Conservation (phyloP, 2,329 filamentous ascomycete genomes). For the Fusarium sp. region DNA sequence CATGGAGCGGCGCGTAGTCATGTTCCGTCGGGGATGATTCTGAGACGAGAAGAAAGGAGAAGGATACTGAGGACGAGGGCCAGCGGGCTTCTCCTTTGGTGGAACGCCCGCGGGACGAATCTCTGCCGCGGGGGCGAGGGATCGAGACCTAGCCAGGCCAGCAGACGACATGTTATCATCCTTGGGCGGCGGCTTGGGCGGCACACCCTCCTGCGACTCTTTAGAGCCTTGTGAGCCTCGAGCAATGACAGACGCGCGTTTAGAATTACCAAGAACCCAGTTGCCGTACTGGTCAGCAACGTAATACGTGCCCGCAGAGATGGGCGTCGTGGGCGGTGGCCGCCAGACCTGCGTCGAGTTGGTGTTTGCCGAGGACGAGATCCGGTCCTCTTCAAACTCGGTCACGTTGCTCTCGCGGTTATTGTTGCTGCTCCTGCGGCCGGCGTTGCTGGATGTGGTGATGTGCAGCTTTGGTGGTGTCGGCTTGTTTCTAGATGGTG, state of each 20-base stretch:
- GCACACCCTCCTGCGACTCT: conserved; percentile 16
- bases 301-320: conserved; percentile 61
- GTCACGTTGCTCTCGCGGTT: conserved; percentile 61
- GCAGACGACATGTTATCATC: conserved; percentile 24
- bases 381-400: conserved; percentile 64
- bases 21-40: conserved; percentile 38
- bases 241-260: conserved; percentile 44
- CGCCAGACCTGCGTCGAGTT: conserved; percentile 61
- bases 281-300: conserved; percentile 66
- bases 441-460: conserved; percentile 28
- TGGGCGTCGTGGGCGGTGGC: conserved; percentile 60
- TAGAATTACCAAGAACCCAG: conserved; percentile 62
- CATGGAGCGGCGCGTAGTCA: conserved; percentile 35
- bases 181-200: conserved; percentile 37
- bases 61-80: conserved; percentile 38
- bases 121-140: conserved; percentile 48
- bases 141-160: conserved; percentile 8
- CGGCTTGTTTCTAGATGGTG: conserved; percentile 29
- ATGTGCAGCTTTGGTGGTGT: conserved; percentile 48
- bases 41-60: conserved; percentile 43
- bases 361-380: conserved; percentile 51
- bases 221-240: conserved; percentile 36
- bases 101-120: conserved; percentile 46
- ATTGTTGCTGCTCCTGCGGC: conserved; percentile 3
- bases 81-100: conserved; percentile 29